Base-by-base conservation (phyloP, 163 green algal genomes). In the Smithsoniella earleae region DNA sequence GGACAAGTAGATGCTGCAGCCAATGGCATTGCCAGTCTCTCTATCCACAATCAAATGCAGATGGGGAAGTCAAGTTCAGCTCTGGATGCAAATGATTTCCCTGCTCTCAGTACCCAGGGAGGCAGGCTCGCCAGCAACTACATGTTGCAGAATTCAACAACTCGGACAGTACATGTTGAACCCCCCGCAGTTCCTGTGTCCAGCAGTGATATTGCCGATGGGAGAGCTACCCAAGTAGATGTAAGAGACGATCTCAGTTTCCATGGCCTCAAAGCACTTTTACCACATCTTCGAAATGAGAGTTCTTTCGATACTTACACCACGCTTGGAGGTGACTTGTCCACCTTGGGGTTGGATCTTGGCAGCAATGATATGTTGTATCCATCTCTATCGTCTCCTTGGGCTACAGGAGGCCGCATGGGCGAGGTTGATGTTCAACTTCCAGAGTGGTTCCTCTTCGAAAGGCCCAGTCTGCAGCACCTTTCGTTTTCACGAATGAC, bases 361-460 rank as follows among this genome's bases (percentile, higher is more conserved):
- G 43, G 58, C 25, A 36, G 58, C 16, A 30, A 69, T 30, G 58
- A 69, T 43, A 30, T 31, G 25, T 13, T 69, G 16, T 69, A 69
- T 38, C 58, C 58, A 20, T 25, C 25, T 5, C 25, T 69, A n/a
- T 69, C 58, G 5, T 69, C 58, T 43, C 58, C 58, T 3, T 69
- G 58, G 58, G 31, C 58, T 3, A 33, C 58, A 20, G 58, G 58
- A 3, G 25, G 58, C 8, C 20, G 58, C 27, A 69, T 69, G 58
- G 58, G 58, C 34, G 58, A 69, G 25, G 25, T 69, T 13, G 58
- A 69, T 34, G 25, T 34, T 28, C 27, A 43, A 0, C 25, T 69
- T 25, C 58, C 58, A 13, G 30, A 33, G 30, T 69, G 58, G 58
- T 69, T 69, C 34, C 58, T 69, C 8, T 69, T 69, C 43, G 58